A percentile compares a stretch with the other conserved stretches of the same genome.
Conservation (phyloP, 257 asterid genomes). For the Salvia hispanica region DNA sequence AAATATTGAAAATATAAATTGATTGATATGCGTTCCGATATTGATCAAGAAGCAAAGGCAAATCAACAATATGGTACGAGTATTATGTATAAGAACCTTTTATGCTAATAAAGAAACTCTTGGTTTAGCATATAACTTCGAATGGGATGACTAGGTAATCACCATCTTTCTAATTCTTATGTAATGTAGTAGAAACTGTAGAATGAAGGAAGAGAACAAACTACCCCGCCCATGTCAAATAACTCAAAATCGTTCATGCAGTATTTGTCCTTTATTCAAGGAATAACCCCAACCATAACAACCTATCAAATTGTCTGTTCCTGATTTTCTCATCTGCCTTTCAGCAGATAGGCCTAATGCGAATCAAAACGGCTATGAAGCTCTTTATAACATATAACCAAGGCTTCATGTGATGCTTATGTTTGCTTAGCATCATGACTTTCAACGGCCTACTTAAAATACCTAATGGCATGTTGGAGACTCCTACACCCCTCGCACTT, state of each 20-base stretch:
- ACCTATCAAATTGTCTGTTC: background rate
- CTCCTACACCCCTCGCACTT: background rate
- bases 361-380: background rate
- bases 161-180: background rate
- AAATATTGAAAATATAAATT: background rate
- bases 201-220: background rate
- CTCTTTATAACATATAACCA: background rate
- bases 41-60: too few species aligned
- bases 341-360: background rate
- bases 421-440: slow-evolving; percentile 8
- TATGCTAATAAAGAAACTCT: too few species aligned
- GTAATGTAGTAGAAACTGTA: background rate
- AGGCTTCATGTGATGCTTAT: background rate
- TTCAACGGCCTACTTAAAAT: background rate
- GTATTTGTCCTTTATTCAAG: background rate
- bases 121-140: too few species aligned
- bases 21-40: background rate
- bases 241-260: background rate
- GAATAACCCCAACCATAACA: background rate
- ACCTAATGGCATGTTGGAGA: slow-evolving; percentile 4
- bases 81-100: too few species aligned
- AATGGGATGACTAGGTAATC: slow-evolving; percentile 2
- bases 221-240: background rate
- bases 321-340: background rate
- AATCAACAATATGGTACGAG: too few species aligned